Conservation (phyloP, 257 asterid species). For the Ligustrum vulgare region DNA sequence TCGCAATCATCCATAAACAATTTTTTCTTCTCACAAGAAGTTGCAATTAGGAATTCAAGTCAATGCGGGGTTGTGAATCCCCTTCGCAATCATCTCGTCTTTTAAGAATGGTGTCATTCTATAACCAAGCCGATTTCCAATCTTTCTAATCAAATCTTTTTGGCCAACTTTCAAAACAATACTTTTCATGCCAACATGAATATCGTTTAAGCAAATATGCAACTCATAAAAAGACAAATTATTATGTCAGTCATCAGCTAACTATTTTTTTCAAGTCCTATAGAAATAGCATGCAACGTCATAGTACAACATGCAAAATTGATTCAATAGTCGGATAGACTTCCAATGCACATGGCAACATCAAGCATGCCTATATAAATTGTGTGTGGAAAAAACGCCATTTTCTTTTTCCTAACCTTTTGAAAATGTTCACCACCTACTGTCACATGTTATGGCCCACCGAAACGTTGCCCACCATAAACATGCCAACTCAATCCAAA, state of each 20-base stretch:
- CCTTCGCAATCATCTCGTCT: too few species aligned
- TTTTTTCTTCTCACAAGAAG: too few species aligned
- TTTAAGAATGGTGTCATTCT: not conserved
- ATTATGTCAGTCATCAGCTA: not conserved
- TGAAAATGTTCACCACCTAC: not conserved
- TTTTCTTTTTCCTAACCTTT: not conserved
- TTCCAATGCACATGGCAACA: not conserved
- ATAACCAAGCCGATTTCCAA: not conserved
- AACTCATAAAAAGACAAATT: not conserved
- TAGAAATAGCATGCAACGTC: not conserved
- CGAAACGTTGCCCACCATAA: not conserved
- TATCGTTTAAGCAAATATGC: not conserved
- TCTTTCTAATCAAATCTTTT: not conserved
- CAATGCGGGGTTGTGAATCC: too few species aligned
- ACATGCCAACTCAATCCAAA: not conserved
- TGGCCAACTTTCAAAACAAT: not conserved
- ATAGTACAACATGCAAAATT: not conserved
- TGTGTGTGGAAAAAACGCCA: not conserved
- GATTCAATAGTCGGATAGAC: not conserved
- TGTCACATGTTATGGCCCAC: slow-evolving; percentile 1
- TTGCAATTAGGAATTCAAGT: too few species aligned
- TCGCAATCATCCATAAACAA: too few species aligned
- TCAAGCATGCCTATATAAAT: not conserved
- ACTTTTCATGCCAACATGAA: not conserved
- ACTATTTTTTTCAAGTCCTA: not conserved